Evolutionary conservation across 2,329 filamentous ascomycete species (phyloP).

Genomic region (Ophiocordyceps camponoti-leonardi): DNA sequence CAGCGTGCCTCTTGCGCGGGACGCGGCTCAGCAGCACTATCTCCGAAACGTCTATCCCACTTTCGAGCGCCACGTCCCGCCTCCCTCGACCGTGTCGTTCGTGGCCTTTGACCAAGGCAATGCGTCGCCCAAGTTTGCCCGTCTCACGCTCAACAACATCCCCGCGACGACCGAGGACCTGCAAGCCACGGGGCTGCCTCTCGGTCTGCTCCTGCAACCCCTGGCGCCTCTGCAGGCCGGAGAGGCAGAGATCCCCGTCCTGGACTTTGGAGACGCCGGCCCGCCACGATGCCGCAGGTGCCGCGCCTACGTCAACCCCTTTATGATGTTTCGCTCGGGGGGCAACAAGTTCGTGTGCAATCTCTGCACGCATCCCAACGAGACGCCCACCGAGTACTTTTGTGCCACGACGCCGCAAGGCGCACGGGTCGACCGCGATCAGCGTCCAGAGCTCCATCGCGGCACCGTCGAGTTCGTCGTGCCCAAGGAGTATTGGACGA

Average conservation of each 20-base stretch:
- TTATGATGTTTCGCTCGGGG: slow-evolving; percentile 91
- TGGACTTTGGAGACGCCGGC: slow-evolving; percentile 85
- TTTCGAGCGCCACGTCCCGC: slow-evolving; percentile 84
- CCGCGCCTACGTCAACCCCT: slow-evolving; percentile 94
- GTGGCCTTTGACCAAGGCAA: slow-evolving; percentile 95
- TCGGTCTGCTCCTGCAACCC: slow-evolving; percentile 80
- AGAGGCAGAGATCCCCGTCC: slow-evolving; percentile 72
- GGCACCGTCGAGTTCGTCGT: slow-evolving; percentile 95
- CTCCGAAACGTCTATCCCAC: slow-evolving; percentile 82
- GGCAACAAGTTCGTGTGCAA: slow-evolving; percentile 98
- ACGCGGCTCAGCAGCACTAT: slow-evolving; percentile 68
- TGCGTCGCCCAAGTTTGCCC: slow-evolving; percentile 82
- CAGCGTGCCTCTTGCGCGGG: slow-evolving; percentile 73
- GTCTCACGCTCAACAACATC: slow-evolving; percentile 86
- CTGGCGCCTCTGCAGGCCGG: slow-evolving; percentile 69
- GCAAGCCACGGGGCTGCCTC: slow-evolving; percentile 61
- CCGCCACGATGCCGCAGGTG: slow-evolving; percentile 87
- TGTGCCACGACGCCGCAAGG: slow-evolving; percentile 78
- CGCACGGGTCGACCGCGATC: slow-evolving; percentile 70
- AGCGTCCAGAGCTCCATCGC: slow-evolving; percentile 74
- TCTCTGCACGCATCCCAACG: slow-evolving; percentile 93
- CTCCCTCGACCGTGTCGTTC: slow-evolving; percentile 74
- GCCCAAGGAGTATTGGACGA: slow-evolving; percentile 97
- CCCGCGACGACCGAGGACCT: slow-evolving; percentile 69
- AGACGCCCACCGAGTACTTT: slow-evolving; percentile 84